Percentiles rank a stretch among this genome's conserved stretches.
phyloP scores from a whole-genome alignment of 1,139 yeast genomes.

The Meyerozyma athensensis region DNA sequence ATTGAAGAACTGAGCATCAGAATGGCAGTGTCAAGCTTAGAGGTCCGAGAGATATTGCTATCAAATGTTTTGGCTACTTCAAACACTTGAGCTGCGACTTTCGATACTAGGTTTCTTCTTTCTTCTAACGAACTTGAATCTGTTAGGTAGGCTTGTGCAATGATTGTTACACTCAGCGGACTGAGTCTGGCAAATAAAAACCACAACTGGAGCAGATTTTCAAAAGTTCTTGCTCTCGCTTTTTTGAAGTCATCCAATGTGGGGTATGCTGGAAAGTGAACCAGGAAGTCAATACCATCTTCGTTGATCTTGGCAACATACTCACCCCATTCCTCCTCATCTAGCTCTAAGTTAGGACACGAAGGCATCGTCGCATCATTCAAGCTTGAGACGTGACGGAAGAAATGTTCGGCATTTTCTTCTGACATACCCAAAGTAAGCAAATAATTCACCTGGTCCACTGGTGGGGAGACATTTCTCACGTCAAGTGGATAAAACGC shows the following conservation, averaged over 20 bases:
- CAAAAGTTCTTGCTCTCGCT: background rate
- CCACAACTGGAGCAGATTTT: background rate
- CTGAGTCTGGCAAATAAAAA: slow-evolving; percentile 6
- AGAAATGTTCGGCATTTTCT: slow-evolving; percentile 34
- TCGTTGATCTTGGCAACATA: slow-evolving; percentile 10
- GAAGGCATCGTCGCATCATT: slow-evolving; percentile 19
- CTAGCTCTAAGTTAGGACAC: slow-evolving; percentile 21
- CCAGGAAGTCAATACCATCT: slow-evolving; percentile 14
- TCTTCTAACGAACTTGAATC: background rate
- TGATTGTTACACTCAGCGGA: slow-evolving; percentile 45
- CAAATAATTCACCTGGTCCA: slow-evolving; percentile 46
- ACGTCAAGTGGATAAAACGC: slow-evolving; percentile 43
- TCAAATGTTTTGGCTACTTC: background rate
- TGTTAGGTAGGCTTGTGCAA: background rate
- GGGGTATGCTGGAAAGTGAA: slow-evolving; percentile 11
- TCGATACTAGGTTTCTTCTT: background rate
- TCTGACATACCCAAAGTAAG: slow-evolving; percentile 40
- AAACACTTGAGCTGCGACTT: background rate
- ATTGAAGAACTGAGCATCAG: background rate
- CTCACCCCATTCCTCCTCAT: slow-evolving; percentile 20
- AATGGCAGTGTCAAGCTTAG: background rate
- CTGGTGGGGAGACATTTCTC: slow-evolving; percentile 48
- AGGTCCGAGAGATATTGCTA: background rate
- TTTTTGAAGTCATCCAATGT: slow-evolving; percentile 22
- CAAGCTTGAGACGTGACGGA: slow-evolving; percentile 25